Evolutionary conservation across 768 basidiomycete species (phyloP).

Genomic region (Strobilomyces confusus): DNA sequence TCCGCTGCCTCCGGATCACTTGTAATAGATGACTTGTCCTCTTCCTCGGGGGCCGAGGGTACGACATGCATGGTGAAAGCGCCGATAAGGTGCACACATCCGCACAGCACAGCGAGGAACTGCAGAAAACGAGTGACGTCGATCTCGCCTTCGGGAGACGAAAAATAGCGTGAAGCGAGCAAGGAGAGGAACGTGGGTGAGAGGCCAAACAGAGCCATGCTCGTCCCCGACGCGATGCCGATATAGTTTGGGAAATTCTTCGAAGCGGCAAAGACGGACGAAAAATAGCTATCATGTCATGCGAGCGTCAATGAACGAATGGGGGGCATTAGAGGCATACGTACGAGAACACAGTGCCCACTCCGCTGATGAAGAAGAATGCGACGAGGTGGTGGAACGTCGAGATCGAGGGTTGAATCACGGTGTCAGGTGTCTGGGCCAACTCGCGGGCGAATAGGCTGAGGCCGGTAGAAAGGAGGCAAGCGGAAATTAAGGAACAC

Average conservation of each 20-base stretch:
- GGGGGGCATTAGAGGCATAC: constrained; percentile 24
- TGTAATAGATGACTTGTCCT: not conserved
- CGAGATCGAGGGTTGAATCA: constrained; percentile 35
- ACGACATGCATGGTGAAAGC: constrained; percentile 39
- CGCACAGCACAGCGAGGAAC: constrained; percentile 55
- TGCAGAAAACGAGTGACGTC: constrained; percentile 48
- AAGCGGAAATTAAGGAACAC: constrained; percentile 60
- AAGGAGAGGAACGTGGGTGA: constrained; percentile 72
- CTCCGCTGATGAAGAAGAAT: constrained; percentile 59
- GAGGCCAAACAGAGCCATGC: constrained; percentile 74
- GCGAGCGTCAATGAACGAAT: not conserved
- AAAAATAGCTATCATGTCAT: constrained; percentile 50
- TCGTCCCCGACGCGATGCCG: constrained; percentile 62
- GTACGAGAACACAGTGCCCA: constrained; percentile 72
- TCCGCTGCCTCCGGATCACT: constrained; percentile 20
- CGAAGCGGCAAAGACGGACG: constrained; percentile 71
- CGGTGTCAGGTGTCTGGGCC: constrained; percentile 39
- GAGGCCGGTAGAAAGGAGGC: constrained; percentile 59
- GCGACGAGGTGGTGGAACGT: constrained; percentile 51
- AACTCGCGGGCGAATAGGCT: constrained; percentile 59
- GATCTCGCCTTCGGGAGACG: constrained; percentile 39
- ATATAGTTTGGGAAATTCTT: constrained; percentile 62
- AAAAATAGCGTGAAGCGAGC: constrained; percentile 62
- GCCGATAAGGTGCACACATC: constrained; percentile 51
- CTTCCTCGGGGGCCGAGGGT: constrained; percentile 10